phyloP scores from a whole-genome alignment of 2,329 filamentous ascomycete genomes.

The Hypoxylon sp. region DNA sequence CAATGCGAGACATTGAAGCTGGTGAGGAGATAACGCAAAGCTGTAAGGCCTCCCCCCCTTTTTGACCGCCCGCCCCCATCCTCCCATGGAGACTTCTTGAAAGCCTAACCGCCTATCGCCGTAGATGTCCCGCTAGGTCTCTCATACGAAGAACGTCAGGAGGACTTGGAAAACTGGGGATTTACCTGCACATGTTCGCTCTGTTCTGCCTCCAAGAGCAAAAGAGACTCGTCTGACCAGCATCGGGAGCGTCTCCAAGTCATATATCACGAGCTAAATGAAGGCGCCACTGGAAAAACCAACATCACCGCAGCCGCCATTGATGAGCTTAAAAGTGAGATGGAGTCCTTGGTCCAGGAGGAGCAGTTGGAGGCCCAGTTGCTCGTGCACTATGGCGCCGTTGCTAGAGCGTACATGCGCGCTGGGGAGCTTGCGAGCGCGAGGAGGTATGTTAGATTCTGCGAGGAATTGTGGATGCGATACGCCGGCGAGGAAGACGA shows the following conservation, averaged over 20 bases:
- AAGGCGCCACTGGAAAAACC: constrained; percentile 7
- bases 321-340: constrained; percentile 8
- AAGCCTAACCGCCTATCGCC: background rate
- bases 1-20: constrained; percentile 26
- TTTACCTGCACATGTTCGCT: constrained; percentile 28
- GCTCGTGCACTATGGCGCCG: constrained; percentile 26
- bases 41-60: constrained; percentile 16
- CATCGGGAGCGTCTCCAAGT: constrained; percentile 16
- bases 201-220: constrained; percentile 14
- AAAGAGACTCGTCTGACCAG: constrained; percentile 19
- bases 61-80: background rate
- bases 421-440: constrained; percentile 13
- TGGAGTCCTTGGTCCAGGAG: constrained; percentile 23
- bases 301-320: constrained; percentile 15
- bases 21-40: constrained; percentile 35
- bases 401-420: constrained; percentile 31
- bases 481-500: constrained; percentile 32
- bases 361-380: constrained; percentile 27
- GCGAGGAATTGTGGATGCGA: constrained; percentile 27
- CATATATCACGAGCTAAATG: constrained; percentile 27
- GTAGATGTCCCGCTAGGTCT: constrained; percentile 30
- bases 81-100: background rate
- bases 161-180: constrained; percentile 24
- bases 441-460: constrained; percentile 25
- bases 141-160: constrained; percentile 22